phyloP scores from a whole-genome alignment of 352 stramenopile genomes.

The Globisporangium splendens region DNA sequence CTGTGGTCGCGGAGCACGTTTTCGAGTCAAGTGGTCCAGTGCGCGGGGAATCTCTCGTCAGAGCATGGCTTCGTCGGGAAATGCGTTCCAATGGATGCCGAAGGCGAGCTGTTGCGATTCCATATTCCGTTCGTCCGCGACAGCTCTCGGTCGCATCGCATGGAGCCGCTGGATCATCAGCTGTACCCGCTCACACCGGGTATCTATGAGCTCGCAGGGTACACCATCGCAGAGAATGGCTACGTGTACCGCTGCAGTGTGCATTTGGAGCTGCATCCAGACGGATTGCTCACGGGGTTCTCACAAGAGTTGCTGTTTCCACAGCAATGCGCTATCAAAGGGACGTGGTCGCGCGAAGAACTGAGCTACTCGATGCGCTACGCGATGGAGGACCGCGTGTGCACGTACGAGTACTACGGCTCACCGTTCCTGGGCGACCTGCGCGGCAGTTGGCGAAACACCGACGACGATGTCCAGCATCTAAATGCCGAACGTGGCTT shows the following conservation, averaged over 20 bases:
- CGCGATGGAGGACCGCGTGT: slow-evolving; percentile 39
- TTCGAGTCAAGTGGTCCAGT: slow-evolving; percentile 17
- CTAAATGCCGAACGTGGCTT: slow-evolving; percentile 27
- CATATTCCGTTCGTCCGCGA: background rate
- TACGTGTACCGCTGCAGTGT: slow-evolving; percentile 59
- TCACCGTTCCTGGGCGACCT: slow-evolving; percentile 32
- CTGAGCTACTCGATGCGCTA: slow-evolving; percentile 56
- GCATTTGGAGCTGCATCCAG: slow-evolving; percentile 26
- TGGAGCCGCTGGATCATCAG: slow-evolving; percentile 20
- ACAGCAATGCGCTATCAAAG: slow-evolving; percentile 41
- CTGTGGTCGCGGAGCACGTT: slow-evolving; percentile 26
- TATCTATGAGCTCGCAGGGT: slow-evolving; percentile 45
- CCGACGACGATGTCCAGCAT: slow-evolving; percentile 19
- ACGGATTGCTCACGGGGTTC: slow-evolving; percentile 37
- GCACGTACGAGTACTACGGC: slow-evolving; percentile 51
- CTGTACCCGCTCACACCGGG: slow-evolving; percentile 50
- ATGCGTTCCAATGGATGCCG: slow-evolving; percentile 13
- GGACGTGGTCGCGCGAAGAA: slow-evolving; percentile 38
- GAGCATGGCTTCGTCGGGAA: slow-evolving; percentile 13
- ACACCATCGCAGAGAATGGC: slow-evolving; percentile 52
- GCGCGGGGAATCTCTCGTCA: slow-evolving; percentile 15
- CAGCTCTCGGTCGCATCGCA: slow-evolving; percentile 5
- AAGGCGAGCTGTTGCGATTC: background rate
- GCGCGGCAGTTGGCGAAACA: slow-evolving; percentile 55
- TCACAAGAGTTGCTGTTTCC: slow-evolving; percentile 53